Percentiles rank a stretch among this genome's conserved stretches.
These are phyloP conservation scores for Macrophomina tecta DNA, from an alignment of 2,329 filamentous ascomycete species.

Conservation along the genomic window DNA sequence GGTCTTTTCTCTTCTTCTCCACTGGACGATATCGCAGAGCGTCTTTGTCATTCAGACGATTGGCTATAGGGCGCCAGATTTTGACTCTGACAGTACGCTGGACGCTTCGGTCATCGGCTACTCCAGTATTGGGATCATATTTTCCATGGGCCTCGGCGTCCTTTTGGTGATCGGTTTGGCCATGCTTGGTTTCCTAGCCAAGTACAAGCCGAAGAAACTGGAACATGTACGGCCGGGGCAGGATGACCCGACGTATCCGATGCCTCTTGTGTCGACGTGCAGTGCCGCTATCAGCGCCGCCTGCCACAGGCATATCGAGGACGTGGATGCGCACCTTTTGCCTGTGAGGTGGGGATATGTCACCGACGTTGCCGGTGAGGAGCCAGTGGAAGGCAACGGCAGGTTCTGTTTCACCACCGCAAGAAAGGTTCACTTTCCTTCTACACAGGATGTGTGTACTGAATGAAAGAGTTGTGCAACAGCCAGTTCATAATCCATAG, in stretches of 20 bases:
- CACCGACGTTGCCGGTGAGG: no score
- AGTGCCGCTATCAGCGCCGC: conserved; percentile 45
- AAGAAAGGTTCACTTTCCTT: no score
- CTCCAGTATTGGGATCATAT: conserved; percentile 29
- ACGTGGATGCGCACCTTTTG: conserved; percentile 30
- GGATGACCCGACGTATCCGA: conserved; percentile 5
- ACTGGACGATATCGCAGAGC: conserved; percentile 53
- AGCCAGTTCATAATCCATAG: no score
- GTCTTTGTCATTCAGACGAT: conserved; percentile 46
- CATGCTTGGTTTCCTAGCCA: background rate
- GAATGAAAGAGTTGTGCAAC: no score
- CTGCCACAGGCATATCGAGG: conserved; percentile 35
- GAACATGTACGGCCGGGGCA: background rate
- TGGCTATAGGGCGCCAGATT: background rate
- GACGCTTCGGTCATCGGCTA: background rate
- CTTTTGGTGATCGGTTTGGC: background rate
- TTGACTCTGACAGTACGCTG: conserved; percentile 15
- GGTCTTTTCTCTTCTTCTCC: conserved; percentile 40
- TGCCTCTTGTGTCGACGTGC: conserved; percentile 38
- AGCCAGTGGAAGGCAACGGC: no score
- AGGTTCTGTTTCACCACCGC: no score
- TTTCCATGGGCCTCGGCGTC: background rate
- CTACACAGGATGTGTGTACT: no score
- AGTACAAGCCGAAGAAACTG: background rate
- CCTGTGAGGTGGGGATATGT: conserved; percentile 38